Evolutionary conservation across 2,329 filamentous ascomycete species (phyloP), one percentile per base, ranked within the genome.

Genomic region (Aspergillus spinulosporus): DNA sequence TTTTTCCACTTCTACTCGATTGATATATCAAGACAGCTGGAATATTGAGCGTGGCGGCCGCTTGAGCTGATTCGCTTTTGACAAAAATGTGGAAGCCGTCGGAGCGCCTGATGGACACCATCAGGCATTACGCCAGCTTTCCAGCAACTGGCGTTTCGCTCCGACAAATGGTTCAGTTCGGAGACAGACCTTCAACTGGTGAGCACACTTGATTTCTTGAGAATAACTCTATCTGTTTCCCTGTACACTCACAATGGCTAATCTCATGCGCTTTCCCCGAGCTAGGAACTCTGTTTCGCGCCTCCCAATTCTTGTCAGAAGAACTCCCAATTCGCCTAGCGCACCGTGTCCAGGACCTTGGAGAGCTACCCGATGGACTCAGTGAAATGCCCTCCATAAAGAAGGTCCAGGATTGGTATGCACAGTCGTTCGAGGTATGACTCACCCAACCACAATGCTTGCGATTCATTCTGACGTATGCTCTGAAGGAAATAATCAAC

Each of bases 101-200:
- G 62, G 89, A 92, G 76, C 84, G 85, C 79, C 78, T 97, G 86
- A 94, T 96, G 90, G 89, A 94, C 68, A 96, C 89, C 81, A 97
- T 97, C 87, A 87, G 88, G 76, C 92, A 97, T 79, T 97, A 97
- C 84, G 90, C 92, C 75, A 91, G 87, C 77, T 99, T 97, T 76
- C 94, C 94, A 63, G 94, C 94, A 59, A 99, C 94, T 11, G 94
- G 94, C 69, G 90, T 95, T 68, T 97, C 92, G 73, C 82, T 99
- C 76, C 86, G 94, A 74, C 94, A 99, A 82, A 99, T 99, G 94
- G 93, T 97, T 57, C 93, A 97, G 76, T 97, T 97, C 75, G 93
- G 93, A 71, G 92, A 96, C 80, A 90, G 87, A 74, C 92, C 93
- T 52, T 97, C 92, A 12, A 90, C 87, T 67, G 91, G 90, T 94